Conservation (phyloP, 805 yeast species). For the Candida cerambycidarum region DNA sequence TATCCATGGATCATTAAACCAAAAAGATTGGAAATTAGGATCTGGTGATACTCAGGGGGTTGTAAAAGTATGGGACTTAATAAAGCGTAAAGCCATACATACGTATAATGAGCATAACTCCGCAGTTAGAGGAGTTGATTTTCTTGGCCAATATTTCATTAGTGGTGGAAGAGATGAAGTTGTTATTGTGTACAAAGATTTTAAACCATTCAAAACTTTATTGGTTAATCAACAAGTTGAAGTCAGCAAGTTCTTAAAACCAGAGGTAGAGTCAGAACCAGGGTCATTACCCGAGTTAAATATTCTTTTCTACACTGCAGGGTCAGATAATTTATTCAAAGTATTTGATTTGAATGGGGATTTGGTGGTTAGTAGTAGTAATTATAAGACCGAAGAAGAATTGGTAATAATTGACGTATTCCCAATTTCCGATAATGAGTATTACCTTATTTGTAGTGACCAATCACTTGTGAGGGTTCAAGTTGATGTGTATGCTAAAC, state of each 20-base stretch:
- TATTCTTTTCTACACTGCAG: conserved; percentile 59
- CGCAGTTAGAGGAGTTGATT: conserved; percentile 83
- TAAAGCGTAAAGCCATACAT: conserved; percentile 64
- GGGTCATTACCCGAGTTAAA: conserved; percentile 11
- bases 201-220: conserved; percentile 61
- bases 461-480: conserved; percentile 69
- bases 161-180: conserved; percentile 91
- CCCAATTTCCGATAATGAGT: conserved; percentile 24
- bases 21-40: conserved; percentile 71
- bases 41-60: conserved; percentile 65
- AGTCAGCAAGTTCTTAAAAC: conserved; percentile 54
- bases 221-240: conserved; percentile 76
- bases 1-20: conserved; percentile 72
- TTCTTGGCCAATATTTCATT: conserved; percentile 58
- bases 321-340: conserved; percentile 68
- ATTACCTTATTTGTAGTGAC: conserved; percentile 70
- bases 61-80: conserved; percentile 63
- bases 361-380: conserved; percentile 43
- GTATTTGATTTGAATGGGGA: conserved; percentile 61
- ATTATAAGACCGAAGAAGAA: conserved; percentile 70
- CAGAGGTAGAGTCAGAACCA: conserved; percentile 6
- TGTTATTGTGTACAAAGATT: conserved; percentile 56
- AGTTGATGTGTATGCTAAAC: conserved; percentile 19
- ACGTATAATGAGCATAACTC: conserved; percentile 72
- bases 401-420: conserved; percentile 63